Evolutionary conservation across 257 asterid species (phyloP), one percentile per base, ranked within the genome.

Genomic region (Solanum commersonii): DNA sequence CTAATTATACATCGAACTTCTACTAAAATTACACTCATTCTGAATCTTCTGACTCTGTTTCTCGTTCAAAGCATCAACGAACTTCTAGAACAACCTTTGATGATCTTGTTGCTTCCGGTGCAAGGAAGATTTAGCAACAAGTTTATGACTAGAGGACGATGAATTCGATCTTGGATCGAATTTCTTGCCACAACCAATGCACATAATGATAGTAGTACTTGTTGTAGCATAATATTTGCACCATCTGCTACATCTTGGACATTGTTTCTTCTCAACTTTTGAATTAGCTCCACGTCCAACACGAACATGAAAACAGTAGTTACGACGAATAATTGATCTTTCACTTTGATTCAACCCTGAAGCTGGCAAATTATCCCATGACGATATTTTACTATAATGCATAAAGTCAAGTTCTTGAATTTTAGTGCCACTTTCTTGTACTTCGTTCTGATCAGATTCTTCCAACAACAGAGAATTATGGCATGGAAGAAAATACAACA

Each of bases 151-250:
- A 0, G 68, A 16, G 18, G 25, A 44, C 68, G 31, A 74, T 74
- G 0, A 81, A 81, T 29, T 46, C 18, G 68, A 6, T 31, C 13
- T 81, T 27, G 85, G 70, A 29, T 81, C 12, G 29, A 81, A 81
- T 14, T 81, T 81, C 20, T 46, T 46, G 7, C 93, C 76, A 94
- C 85, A 81, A 0, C 85, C 56, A 49, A 38, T 13, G 20, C 85
- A 81, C 44, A 27, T 49, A 5, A 81, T 29, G n/a, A 81, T 81
- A 29, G 29, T 49, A 2, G 5, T 44, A 78, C 60, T 77, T 40
- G 14, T 29, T 9, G 42, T 81, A 46, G 2, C 37, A 29, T 49
- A 81, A 46, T 81, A 81, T 81, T 81, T 81, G 68, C 85, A 81
- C 85, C 85, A 81, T 81, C 85, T 46, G 42, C 70, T 18, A 20